Base-by-base conservation (phyloP, 1,284 basidiomycete genomes). In the Chiua sp. region DNA sequence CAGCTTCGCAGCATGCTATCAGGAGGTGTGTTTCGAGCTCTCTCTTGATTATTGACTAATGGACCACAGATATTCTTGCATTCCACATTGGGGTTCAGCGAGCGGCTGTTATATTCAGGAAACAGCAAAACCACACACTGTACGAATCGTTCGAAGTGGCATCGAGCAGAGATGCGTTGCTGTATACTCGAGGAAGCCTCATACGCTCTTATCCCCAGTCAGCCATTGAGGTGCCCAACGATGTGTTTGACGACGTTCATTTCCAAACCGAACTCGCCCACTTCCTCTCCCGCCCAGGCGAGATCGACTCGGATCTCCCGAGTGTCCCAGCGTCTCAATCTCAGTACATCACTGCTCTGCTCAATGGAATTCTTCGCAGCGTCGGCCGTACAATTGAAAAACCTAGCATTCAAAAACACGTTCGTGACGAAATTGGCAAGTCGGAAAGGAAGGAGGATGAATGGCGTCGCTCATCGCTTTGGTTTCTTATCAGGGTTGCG, bases 401-500 rank as follows among this genome's bases (percentile, higher is more conserved):
- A 3, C 51, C 61, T 12, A 69, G 73, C 16, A 72, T 80, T 53
- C 63, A 60, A 12, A 84, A 83, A 74, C 59, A 47, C 28, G 56
- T 63, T 11, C 61, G 55, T 8, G 81, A 84, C 58, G 80, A 84
- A 30, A 75, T 82, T n/a, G 65, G 69, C 77, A 1, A 55, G 59
- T 32, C 68, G 73, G 18, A 81, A 8, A 15, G 12, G 32, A 15
- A 33, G 10, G 49, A 50, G 22, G 22, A 33, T 12, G 18, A 82
- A 15, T 84, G 82, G 82, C 69, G 81, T 28, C 67, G 82, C 16
- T 80, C 80, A 22, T 51, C 80, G 0, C 62, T 81, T 3, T 83
- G 80, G 79, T 74, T 82, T 7, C 64, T 81, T n/a, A 66, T 83
- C 39, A 78, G 80, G 13, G 78, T 84, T 18, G 49, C 57, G 1